Conservation (phyloP, 75 land plant genomes). For the Pinus taeda region DNA sequence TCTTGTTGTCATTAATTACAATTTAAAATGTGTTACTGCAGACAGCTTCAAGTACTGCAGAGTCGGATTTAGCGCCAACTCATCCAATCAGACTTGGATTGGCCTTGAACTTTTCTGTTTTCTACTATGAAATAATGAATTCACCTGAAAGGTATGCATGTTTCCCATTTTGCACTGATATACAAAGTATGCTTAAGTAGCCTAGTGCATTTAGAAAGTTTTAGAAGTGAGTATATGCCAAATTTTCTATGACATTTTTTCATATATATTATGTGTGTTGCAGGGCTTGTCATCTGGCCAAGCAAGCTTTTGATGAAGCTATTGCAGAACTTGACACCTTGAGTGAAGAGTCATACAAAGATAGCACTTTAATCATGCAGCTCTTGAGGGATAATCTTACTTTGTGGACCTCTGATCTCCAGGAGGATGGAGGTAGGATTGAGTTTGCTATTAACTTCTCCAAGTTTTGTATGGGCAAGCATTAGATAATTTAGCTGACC, state of each 20-base stretch:
- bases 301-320: constrained; percentile 59
- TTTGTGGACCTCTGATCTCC: constrained; percentile 55
- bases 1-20: not conserved
- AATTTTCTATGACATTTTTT: not conserved
- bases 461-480: not conserved
- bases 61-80: constrained; percentile 42
- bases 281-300: constrained; percentile 55
- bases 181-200: not conserved
- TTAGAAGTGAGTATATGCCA: not conserved
- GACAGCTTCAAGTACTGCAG: constrained; percentile 44
- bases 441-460: not conserved
- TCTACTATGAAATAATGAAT: constrained; percentile 56
- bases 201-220: not conserved
- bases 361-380: constrained; percentile 59
- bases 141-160: constrained; percentile 47
- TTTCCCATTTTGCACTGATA: not conserved
- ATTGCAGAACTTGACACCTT: constrained; percentile 54
- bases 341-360: constrained; percentile 60
- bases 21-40: constrained; percentile 14
- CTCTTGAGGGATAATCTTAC: constrained; percentile 51
- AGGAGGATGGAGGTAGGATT: constrained; percentile 41
- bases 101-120: constrained; percentile 60
- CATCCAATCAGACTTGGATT: constrained; percentile 55
- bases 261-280: not conserved
- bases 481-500: not conserved